Evolutionary conservation across 768 basidiomycete genomes (phyloP), one percentile per base, ranked within the genome.

Genomic region (Lactarius vividus): DNA sequence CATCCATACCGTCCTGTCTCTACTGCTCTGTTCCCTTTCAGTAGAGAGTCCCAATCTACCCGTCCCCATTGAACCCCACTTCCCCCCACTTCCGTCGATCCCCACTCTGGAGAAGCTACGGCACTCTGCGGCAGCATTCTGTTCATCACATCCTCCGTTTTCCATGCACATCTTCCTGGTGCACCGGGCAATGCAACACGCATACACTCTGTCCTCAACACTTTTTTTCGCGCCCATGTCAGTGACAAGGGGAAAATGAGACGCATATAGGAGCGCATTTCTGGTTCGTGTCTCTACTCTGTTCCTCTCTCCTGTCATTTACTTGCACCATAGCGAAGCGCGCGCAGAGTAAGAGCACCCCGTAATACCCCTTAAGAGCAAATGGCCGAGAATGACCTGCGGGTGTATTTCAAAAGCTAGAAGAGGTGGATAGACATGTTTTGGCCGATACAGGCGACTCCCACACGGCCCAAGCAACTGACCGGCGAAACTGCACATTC

Each of bases 1-100:
- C 49, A 87, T 33, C 33, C 84, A 88, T 59, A 84, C 87, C 97
- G 44, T n/a, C 44, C 44, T 44, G 57, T 82, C 84, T 15, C 77
- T 96, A 3, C 86, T 91, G n/a, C 0, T 9, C 85, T 37, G 10
- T 37, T 37, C 35, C 11, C 4, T 11, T 11, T 37, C 35, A 37
- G 10, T 11, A 11, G 4, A 10, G 9, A 37, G 35, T 11, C 35
- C 35, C 35, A 7, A 35, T 10, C 33, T 3, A 37, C 35, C 11
- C 35, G 3, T 37, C 11, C 10, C 35, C 35, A 11, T 37, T 11
- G 35, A 37, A 37, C 35, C 35, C 31, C 11, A 37, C 11, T 3
- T 11, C 35, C 13, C 35, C 35, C 35, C 35, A 13, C 35, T 4
- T 37, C 35, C 8, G 13, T 37, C 13, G 35, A 37, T 3, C 35